Evolutionary conservation across 2,329 filamentous ascomycete genomes (phyloP), one percentile per base, ranked within the genome.

Genomic region (Diplodia seriata): DNA sequence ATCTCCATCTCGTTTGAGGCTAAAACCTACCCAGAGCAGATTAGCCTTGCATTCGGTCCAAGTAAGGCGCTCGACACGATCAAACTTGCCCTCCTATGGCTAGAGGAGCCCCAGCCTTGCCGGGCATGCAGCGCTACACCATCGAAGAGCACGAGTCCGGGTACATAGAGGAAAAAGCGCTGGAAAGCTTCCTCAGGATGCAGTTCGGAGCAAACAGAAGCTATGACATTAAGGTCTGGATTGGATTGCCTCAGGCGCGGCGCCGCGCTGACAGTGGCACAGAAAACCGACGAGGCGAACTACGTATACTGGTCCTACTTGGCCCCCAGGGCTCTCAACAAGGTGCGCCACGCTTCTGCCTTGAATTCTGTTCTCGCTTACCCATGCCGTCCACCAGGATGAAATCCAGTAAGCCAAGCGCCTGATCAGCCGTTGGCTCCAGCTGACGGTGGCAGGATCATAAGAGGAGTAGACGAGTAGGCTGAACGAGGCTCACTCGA

Each of bases 261-360:
- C 26, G 6, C 20, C 33, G 9, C 20, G 6, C 56, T 59, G 23
- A 59, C 56, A 11, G 38, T 26, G 23, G 18, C 14, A 40, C 26
- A 59, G 56, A 59, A 47, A 23, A 59, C 26, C 15, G 56, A 59
- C 15, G 56, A 59, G 56, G 56, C 56, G 15, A 59, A 59, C 36
- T 59, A 59, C 38, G 56, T 59, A 20, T 59, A 59, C 56, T 63
- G 59, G 59, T 63, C 59, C 15, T 63, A 63, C 29, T 18, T 26
- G 18, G 59, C 59, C 59, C 59, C 59, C 6, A 53, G 43, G 3
- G 59, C 50, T 38, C 56, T 59, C 18, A 59, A 59, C 56, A 59
- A 31, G 56, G 56, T 59, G 43, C 2, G 43, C 23, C 12, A 29
- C 43, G 3, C 11, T 59, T 18, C 56, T 12, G 8, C 56, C 56